Base-by-base conservation (phyloP, 1,139 yeast genomes). In the Hanseniaspora uvarum region DNA sequence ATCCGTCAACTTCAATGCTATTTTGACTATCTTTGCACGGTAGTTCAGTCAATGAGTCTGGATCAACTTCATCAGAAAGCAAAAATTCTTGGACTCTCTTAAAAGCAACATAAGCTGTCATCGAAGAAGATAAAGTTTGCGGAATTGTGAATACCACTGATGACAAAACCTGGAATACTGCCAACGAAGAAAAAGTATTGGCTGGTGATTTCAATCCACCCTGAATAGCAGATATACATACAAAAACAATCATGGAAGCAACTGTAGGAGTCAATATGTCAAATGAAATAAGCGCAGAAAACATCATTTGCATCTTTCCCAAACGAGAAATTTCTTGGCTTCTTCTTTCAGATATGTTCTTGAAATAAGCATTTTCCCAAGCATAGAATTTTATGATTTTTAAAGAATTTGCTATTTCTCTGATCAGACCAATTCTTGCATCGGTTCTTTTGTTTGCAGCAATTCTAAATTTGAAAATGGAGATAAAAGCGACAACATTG, bases 131-230 rank as follows among this genome's bases (percentile, higher is more conserved):
- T 8, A 70, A 68, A 14, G 83, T 77, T 37, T 75, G 63, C 8
- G 83, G 77, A 54, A 80, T 66, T 34, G 82, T 75, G 61, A 80
- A 72, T 66, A 83, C 65, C 1, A 94, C 94, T 58, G 83, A 69
- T 62, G 83, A 69, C 61, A 83, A 71, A 56, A 78, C 71, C 59
- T 81, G 81, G 72, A 84, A 85, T 54, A 83, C 71, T 0, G 88
- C 74, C 45, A 86, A 71, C 5, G 94, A 80, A 0, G 94, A 78
- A 63, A 86, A 86, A n/a, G 85, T 77, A 1, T 89, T 78, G 56
- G 72, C 69, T n/a, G 53, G 47, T 6, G 53, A 48, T 26, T 58
- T 76, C 71, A 38, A 58, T 60, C 56, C 53, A 63, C 37, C 71
- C 63, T 58, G 58, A 2, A 76, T 64, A 19, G 75, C 77, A 57